phyloP scores from a whole-genome alignment of 257 asterid genomes.

The Solanum appendiculatum region DNA sequence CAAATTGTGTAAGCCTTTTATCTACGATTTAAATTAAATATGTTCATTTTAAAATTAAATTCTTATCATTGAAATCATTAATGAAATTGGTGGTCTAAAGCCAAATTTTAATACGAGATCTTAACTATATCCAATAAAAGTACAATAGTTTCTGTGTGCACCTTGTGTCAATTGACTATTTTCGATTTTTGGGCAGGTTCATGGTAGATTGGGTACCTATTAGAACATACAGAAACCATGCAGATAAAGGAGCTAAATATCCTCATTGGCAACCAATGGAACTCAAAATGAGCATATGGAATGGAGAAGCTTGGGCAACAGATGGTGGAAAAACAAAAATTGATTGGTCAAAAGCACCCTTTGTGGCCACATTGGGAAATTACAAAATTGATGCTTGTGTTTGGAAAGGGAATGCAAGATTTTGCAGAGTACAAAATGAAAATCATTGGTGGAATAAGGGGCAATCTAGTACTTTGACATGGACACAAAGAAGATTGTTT shows the following conservation, averaged over 20 bases:
- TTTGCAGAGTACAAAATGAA: slow-evolving; percentile 29
- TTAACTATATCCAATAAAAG: too few species aligned
- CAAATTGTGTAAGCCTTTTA: slow-evolving; percentile 69
- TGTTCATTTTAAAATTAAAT: too few species aligned
- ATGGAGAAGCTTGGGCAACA: slow-evolving; percentile 80
- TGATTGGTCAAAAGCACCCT: slow-evolving; percentile 71
- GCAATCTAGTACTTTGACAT: slow-evolving; percentile 28
- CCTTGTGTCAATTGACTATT: too few species aligned
- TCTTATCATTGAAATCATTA: neutral
- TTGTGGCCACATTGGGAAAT: slow-evolving; percentile 37
- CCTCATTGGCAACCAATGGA: slow-evolving; percentile 62
- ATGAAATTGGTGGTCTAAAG: too few species aligned
- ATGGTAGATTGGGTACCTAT: slow-evolving; percentile 93
- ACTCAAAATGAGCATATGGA: slow-evolving; percentile 45
- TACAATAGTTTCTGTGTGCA: too few species aligned
- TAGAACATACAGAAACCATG: slow-evolving; percentile 75
- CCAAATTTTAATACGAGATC: neutral
- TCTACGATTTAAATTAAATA: too few species aligned
- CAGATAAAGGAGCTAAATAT: slow-evolving; percentile 53
- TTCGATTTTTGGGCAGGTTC: slow-evolving; percentile 29
- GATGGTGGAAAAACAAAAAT: slow-evolving; percentile 49
- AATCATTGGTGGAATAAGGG: slow-evolving; percentile 69
- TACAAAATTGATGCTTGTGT: slow-evolving; percentile 61
- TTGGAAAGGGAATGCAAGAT: slow-evolving; percentile 45
- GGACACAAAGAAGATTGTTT: slow-evolving; percentile 50